Percentiles rank a stretch among this genome's conserved stretches.
Conservation (phyloP, 805 yeast species). For the Candida namnaoensis region DNA sequence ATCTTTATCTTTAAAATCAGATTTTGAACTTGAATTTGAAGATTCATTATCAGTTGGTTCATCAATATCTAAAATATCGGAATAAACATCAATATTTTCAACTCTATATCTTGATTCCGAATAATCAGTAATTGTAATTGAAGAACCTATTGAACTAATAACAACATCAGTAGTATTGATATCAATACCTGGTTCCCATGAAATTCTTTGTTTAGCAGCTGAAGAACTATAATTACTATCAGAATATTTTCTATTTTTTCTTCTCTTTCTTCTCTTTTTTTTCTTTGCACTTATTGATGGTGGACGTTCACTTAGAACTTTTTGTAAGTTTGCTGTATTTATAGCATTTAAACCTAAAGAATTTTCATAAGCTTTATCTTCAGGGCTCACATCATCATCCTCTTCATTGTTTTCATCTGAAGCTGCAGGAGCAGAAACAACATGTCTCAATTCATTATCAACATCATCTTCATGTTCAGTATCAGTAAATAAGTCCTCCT, state of each 20-base stretch:
- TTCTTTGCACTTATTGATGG: constrained; percentile 1
- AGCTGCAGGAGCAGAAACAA: too few relatives aligned
- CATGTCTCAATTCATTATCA: too few relatives aligned
- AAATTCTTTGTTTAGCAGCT: constrained; percentile 30
- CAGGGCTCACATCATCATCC: too few relatives aligned
- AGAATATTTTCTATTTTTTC: constrained; percentile 18
- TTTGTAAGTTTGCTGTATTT: too few relatives aligned
- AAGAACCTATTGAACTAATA: constrained; percentile 42
- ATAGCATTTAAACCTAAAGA: too few relatives aligned
- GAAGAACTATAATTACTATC: constrained; percentile 28
- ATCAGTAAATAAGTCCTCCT: constrained; percentile 13
- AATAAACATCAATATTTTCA: constrained; percentile 29
- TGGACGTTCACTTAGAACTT: not conserved
- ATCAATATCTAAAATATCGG: constrained; percentile 9
- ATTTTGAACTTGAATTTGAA: too few relatives aligned
- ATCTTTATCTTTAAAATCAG: too few relatives aligned
- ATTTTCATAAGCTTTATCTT: too few relatives aligned
- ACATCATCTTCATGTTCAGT: not conserved
- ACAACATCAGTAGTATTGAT: constrained; percentile 40
- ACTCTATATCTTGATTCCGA: constrained; percentile 33
- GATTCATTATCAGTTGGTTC: not conserved
- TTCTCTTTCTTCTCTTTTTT: constrained; percentile 3
- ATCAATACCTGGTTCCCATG: constrained; percentile 56
- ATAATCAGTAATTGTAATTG: constrained; percentile 46
- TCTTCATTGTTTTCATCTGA: too few relatives aligned